These are phyloP conservation scores for Starmerella floris DNA, from an alignment of 805 yeast species.

Conservation along the genomic window DNA sequence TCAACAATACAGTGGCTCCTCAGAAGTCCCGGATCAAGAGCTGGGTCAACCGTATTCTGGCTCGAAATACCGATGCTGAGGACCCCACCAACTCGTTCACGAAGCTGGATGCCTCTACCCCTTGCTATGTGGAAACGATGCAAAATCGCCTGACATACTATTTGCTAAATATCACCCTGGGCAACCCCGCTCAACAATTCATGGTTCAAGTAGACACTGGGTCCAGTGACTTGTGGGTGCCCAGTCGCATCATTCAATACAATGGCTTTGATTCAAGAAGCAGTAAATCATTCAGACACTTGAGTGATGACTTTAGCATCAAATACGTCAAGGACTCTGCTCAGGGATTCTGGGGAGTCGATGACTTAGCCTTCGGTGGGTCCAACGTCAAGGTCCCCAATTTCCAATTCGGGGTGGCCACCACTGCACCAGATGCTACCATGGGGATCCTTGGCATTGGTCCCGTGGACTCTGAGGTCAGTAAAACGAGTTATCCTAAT, in stretches of 20 bases:
- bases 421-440: slow-evolving; percentile 45
- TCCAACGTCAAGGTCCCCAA: slow-evolving; percentile 29
- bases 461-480: slow-evolving; percentile 17
- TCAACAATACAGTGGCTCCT: not conserved
- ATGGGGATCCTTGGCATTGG: slow-evolving; percentile 35
- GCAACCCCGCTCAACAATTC: slow-evolving; percentile 43
- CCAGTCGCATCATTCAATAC: slow-evolving; percentile 17
- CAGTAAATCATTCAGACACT: slow-evolving; percentile 14
- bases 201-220: slow-evolving; percentile 63
- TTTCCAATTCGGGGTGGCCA: slow-evolving; percentile 66
- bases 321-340: slow-evolving; percentile 37
- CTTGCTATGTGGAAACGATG: slow-evolving; percentile 9
- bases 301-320: slow-evolving; percentile 21
- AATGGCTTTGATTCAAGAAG: slow-evolving; percentile 19
- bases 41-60: not conserved
- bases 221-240: slow-evolving; percentile 32
- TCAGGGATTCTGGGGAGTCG: slow-evolving; percentile 49
- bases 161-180: slow-evolving; percentile 28
- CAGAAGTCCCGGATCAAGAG: not conserved
- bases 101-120: too few relatives aligned
- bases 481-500: slow-evolving; percentile 36
- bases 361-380: slow-evolving; percentile 41
- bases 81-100: too few relatives aligned
- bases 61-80: not conserved
- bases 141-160: slow-evolving; percentile 26